A percentile compares a stretch with the other conserved stretches of the same genome.
Conservation (phyloP, 2,329 filamentous ascomycete species). For the Pseudogymnoascus sp. region DNA sequence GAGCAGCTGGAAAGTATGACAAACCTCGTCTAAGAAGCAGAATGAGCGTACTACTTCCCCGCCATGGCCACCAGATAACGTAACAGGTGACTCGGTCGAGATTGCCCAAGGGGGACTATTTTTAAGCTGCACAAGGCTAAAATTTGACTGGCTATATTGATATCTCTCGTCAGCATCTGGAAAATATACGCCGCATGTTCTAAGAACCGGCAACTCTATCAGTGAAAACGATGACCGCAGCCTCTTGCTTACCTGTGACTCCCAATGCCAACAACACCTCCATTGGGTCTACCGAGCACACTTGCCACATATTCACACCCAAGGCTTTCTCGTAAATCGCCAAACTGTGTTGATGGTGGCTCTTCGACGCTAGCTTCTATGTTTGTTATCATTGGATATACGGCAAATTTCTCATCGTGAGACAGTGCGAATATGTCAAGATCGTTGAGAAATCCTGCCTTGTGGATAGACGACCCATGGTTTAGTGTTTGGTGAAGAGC, state of each 20-base stretch:
- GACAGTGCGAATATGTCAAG: conserved; percentile 64
- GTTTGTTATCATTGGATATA: conserved; percentile 62
- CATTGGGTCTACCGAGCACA: conserved; percentile 52
- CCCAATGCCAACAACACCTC: conserved; percentile 56
- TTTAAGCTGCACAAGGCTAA: conserved; percentile 53
- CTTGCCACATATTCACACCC: conserved; percentile 68
- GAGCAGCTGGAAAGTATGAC: conserved; percentile 16
- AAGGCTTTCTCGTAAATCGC: conserved; percentile 59
- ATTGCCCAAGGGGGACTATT: conserved; percentile 44
- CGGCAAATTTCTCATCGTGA: conserved; percentile 68
- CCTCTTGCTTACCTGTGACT: conserved; percentile 50
- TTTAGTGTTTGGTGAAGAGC: conserved; percentile 72
- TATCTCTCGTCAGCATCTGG: conserved; percentile 14
- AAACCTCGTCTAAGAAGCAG: conserved; percentile 52
- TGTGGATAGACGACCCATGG: conserved; percentile 66
- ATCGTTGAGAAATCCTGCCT: conserved; percentile 59
- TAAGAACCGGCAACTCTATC: conserved; percentile 23
- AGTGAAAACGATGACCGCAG: conserved; percentile 13
- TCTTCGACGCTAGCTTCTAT: conserved; percentile 49
- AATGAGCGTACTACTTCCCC: conserved; percentile 57
- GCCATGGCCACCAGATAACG: conserved; percentile 54
- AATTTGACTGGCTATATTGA: conserved; percentile 41
- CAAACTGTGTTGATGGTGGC: conserved; percentile 47
- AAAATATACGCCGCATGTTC: conserved; percentile 16
- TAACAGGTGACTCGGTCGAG: conserved; percentile 47